phyloP scores from a whole-genome alignment of 352 stramenopile genomes.

The Halophytophthora polymorphica region DNA sequence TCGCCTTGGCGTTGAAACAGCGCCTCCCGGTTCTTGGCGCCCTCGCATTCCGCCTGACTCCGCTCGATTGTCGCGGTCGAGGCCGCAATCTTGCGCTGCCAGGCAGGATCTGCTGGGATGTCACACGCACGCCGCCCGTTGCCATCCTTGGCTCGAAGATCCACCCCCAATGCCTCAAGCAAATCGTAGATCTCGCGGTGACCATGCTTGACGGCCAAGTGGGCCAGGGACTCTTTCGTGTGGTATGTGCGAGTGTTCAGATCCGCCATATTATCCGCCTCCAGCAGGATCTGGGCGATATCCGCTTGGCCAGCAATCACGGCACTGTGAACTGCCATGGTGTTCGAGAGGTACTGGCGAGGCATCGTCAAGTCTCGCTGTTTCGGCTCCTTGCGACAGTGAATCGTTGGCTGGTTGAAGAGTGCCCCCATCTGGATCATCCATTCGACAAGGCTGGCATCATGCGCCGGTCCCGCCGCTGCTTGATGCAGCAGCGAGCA shows the following conservation, averaged over 20 bases:
- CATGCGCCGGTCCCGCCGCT: constrained; percentile 21
- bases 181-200: constrained; percentile 12
- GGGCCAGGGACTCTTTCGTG: constrained; percentile 25
- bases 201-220: constrained; percentile 23
- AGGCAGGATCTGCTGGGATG: constrained; percentile 10
- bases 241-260: constrained; percentile 26
- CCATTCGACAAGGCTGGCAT: constrained; percentile 32
- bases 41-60: constrained; percentile 3
- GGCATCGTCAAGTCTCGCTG: constrained; percentile 1
- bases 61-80: constrained; percentile 9
- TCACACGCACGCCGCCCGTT: constrained; percentile 14
- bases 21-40: constrained; percentile 4
- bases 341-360: constrained; percentile 4
- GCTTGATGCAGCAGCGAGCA: constrained; percentile 25
- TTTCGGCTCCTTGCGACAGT: constrained; percentile 6
- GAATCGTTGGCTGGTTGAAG: constrained; percentile 11
- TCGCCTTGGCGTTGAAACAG: constrained; percentile 9
- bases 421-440: constrained; percentile 33
- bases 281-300: constrained; percentile 23
- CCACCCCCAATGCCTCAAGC: constrained; percentile 14
- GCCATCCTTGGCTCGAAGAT: constrained; percentile 20
- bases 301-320: constrained; percentile 13
- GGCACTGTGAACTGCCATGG: constrained; percentile 23
- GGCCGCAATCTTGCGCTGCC: constrained; percentile 9
- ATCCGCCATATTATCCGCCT: constrained; percentile 23